Evolutionary conservation across 345 rosid genomes (phyloP), one percentile per base, ranked within the genome.

Genomic region (Citrus sp.): DNA sequence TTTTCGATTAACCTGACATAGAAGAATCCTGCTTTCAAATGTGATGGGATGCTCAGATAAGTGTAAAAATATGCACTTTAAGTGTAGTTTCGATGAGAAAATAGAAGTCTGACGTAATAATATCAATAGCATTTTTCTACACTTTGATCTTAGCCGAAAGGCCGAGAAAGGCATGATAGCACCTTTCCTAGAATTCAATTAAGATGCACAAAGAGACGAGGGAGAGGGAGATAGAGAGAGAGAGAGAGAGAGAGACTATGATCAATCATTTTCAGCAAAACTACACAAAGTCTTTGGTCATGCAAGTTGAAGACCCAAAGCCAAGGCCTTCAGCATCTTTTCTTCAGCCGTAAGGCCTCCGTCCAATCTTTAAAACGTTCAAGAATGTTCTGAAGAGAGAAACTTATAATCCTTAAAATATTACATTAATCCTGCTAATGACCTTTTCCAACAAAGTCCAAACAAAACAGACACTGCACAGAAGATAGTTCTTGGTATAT

Each of bases 401-500:
- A 16, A 4, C 12, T 73, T 73, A 74, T 40, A 35, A 46, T 46
- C 16, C 38, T 18, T 35, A 3, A 62, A 61, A 60, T 46, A 71
- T 49, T 72, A 63, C 13, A 54, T 63, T 63, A 24, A 61, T 22
- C 69, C 49, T 65, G 49, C 21, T 5, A 55, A 22, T 35, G 28
- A 68, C 25, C 18, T 18, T 67, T 67, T 59, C 28, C 64, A n/a
- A 56, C 38, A 34, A 6, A 3, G 14, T 46, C 60, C 49, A 30
- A 65, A 38, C 74, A 70, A 9, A 18, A 28, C 74, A 49, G 3
- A 16, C 38, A 30, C 35, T 73, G 58, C 51, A 72, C 21, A 60
- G 24, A 69, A 27, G 4, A 62, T 49, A 63, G 51, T 77, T 81
- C 72, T 68, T 32, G 37, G 79, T 18, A 75, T 66, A 77, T 80